Base-by-base conservation (phyloP, 768 basidiomycete genomes). In the Lentinula edodes region DNA sequence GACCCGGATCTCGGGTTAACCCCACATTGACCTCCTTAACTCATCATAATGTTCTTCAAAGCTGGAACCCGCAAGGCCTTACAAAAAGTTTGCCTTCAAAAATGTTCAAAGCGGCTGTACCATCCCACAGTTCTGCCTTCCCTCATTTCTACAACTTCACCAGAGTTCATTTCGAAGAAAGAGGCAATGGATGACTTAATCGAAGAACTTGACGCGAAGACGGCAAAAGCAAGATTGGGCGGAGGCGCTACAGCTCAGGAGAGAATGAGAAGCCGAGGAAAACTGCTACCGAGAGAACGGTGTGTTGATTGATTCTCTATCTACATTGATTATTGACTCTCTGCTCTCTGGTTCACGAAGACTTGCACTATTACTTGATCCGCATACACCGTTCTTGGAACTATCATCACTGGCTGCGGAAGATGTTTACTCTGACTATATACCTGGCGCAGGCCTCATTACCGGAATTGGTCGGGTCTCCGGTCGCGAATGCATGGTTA, bases 391-490 rank as follows among this genome's bases (percentile, higher is more conserved):
- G 0, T 98, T 96, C 71, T 76, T 98, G 16, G 95, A 98, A 70
- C 78, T 98, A 2, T 93, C 91, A 2, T 76, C 89, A 12, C 77
- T 95, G 2, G 95, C 95, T 13, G 95, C 90, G 16, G 86, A 95
- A 65, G 91, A 88, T 13, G 90, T 97, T 5, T 97, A 98, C 70
- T 78, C 84, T 0, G 83, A 77, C 5, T 79, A 91, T 64, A 85
- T 97, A 35, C 94, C 95, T 18, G 91, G 89, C 0, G 95, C 93
- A 1, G 95, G 94, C 3, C 83, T 98, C 46, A 90, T 98, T 63
- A 93, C 94, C 2, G 95, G 95, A 20, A 82, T 89, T 62, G 89
- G 89, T 2, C 78, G 90, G 35, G 85, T 95, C 42, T 81, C 87
- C 23, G 93, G 93, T 0, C 77, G 83, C 61, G 91, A 95, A 72